Percentiles rank a stretch among this genome's conserved stretches.
phyloP scores from a whole-genome alignment of 1,284 basidiomycete species.

The Omphalotus olearius region DNA sequence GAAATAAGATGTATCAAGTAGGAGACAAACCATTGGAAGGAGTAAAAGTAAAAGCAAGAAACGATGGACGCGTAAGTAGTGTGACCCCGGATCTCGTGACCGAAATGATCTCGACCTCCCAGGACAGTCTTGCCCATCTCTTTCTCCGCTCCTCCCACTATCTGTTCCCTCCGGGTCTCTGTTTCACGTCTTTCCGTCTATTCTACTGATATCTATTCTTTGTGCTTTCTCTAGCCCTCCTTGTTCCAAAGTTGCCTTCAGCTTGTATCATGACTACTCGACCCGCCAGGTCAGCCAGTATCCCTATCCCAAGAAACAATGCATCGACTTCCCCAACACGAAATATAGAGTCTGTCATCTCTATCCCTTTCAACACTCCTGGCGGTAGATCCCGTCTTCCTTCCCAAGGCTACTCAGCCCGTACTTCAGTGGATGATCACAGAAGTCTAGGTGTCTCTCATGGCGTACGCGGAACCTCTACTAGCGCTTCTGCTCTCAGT shows the following conservation, averaged over 20 bases:
- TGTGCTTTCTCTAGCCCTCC: neutral
- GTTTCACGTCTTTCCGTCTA: neutral
- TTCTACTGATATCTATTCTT: neutral
- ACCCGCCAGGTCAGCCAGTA: constrained; percentile 56
- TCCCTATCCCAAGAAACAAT: constrained; percentile 51
- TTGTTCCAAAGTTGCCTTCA: neutral
- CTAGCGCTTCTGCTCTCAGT: constrained; percentile 20
- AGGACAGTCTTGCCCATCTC: neutral
- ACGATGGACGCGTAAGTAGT: constrained; percentile 5
- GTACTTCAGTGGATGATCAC: constrained; percentile 24
- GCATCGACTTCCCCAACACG: constrained; percentile 44
- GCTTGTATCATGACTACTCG: constrained; percentile 41
- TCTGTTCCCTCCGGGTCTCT: neutral
- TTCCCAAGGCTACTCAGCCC: constrained; percentile 25
- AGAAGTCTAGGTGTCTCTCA: constrained; percentile 29
- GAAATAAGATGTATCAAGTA: too few species aligned
- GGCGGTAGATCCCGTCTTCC: constrained; percentile 33
- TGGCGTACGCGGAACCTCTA: constrained; percentile 28
- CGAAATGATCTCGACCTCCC: neutral
- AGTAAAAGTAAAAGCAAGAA: neutral
- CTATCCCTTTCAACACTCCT: constrained; percentile 48
- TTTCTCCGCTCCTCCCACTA: constrained; percentile 2
- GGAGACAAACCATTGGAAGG: constrained; percentile 7
- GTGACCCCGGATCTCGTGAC: neutral
- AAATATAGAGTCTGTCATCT: constrained; percentile 58